phyloP scores from a whole-genome alignment of 1,139 yeast species.

The Geotrichum macrosporum region DNA sequence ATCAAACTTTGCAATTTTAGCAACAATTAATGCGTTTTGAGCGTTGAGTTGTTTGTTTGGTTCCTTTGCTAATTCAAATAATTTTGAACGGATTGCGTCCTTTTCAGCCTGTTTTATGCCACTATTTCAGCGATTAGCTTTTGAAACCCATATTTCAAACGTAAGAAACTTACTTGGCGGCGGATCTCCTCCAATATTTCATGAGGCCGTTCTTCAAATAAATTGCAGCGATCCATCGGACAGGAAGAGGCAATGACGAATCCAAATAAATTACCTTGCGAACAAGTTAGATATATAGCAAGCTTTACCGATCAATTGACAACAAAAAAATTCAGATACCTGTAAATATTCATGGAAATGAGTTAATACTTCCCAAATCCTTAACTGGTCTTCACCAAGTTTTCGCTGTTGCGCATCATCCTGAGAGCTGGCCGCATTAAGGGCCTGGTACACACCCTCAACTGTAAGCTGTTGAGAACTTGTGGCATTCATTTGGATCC shows the following conservation, averaged over 20 bases:
- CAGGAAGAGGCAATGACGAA: conserved; percentile 52
- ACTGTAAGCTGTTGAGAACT: conserved; percentile 3
- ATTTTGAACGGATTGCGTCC: conserved; percentile 50
- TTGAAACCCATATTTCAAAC: too few relatives aligned
- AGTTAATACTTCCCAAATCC: conserved; percentile 58
- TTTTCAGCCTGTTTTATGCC: conserved; percentile 70
- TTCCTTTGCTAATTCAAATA: conserved; percentile 61
- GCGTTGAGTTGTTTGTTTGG: conserved; percentile 67
- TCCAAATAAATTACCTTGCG: conserved; percentile 51
- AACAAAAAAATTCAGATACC: conserved; percentile 27
- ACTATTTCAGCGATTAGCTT: conserved; percentile 25
- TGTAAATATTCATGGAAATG: conserved; percentile 61
- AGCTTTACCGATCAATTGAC: not conserved
- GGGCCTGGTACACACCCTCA: conserved; percentile 26
- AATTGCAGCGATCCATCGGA: conserved; percentile 82
- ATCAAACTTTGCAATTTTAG: conserved; percentile 74
- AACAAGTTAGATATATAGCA: not conserved
- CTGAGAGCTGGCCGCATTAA: conserved; percentile 52
- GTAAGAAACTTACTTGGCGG: conserved; percentile 34
- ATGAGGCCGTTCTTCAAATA: conserved; percentile 86
- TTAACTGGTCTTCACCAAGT: conserved; percentile 64
- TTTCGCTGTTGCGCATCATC: conserved; percentile 48
- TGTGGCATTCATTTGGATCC: not conserved
- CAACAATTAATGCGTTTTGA: conserved; percentile 80
- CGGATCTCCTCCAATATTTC: conserved; percentile 71